Percentiles rank a stretch among this genome's conserved stretches.
Evolutionary conservation across 1,284 basidiomycete genomes (phyloP).

Genomic region (Amylostereum areolatum): DNA sequence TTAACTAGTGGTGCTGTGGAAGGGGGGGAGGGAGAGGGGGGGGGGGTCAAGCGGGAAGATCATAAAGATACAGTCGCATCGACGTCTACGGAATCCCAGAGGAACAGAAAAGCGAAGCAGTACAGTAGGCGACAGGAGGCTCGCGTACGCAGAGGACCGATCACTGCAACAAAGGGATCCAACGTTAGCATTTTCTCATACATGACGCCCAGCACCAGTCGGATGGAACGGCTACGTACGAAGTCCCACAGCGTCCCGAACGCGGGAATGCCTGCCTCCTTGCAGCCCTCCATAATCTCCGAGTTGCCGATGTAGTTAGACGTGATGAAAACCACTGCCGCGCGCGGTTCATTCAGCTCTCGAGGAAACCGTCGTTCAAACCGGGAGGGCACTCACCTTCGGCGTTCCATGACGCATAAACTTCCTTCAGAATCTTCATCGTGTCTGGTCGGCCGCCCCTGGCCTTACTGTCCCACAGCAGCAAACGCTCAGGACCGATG

Average conservation of each 20-base stretch:
- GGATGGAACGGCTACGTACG: slow-evolving; percentile 30
- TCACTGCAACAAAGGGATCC: no score
- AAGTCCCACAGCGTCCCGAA: slow-evolving; percentile 74
- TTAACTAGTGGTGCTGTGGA: no score
- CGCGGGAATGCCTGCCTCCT: slow-evolving; percentile 61
- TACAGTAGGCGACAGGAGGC: no score
- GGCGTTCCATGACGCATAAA: slow-evolving; percentile 58
- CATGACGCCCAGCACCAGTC: background rate
- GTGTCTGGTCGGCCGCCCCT: slow-evolving; percentile 69
- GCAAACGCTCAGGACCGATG: slow-evolving; percentile 59
- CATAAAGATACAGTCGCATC: no score
- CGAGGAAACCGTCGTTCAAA: background rate
- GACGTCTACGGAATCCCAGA: no score
- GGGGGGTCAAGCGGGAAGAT: no score
- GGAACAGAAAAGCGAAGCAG: no score
- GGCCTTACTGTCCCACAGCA: slow-evolving; percentile 68
- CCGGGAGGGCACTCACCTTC: slow-evolving; percentile 45
- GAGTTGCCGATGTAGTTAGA: slow-evolving; percentile 69
- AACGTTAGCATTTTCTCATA: no score
- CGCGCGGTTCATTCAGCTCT: background rate
- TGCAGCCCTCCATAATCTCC: slow-evolving; percentile 76
- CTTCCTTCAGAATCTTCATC: slow-evolving; percentile 68
- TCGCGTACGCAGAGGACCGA: no score
- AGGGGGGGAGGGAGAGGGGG: no score
- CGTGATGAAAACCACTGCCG: slow-evolving; percentile 68